Evolutionary conservation across 2,329 filamentous ascomycete species (phyloP), one percentile per base, ranked within the genome.

Genomic region (Claviceps citrina): DNA sequence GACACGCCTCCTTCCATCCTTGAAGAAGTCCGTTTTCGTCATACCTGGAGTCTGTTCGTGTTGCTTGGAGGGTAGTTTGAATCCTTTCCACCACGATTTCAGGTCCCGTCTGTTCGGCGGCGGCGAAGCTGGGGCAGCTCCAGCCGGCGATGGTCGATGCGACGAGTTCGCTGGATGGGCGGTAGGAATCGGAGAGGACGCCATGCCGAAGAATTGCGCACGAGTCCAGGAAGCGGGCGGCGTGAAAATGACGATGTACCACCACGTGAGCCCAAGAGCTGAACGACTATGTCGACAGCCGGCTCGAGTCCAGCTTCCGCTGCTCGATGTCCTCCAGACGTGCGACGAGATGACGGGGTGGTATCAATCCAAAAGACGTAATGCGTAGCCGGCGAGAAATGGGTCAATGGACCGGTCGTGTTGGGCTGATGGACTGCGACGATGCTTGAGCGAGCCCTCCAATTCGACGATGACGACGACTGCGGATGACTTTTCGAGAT

Each of bases 51-150:
- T 51, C 10, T 44, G 38, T 48, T 77, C 73, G 41, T 73, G 68
- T 43, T 69, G 67, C 52, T 68, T 75, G 28, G 67, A 62, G 34
- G 71, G 67, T 40, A 82, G 73, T 64, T 91, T 91, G 65, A 98
- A 96, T 53, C 80, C 78, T 63, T 86, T 94, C 91, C 91, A 96
- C 91, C 91, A 98, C 44, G 84, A 93, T 51, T 86, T 82, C 51
- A 96, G 68, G 58, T 94, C 86, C 58, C 84, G 78, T 65, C 82
- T 93, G 49, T 78, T 84, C 24, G 84, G 84, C 41, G 84, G 84
- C 41, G 83, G 84, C 31, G 84, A 85, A 57, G 70, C 56, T 57
- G 69, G 53, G 61, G 63, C 60, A 56, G 59, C 52, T 39, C 51
- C 48, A 16, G 51, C 48, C 35, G 50, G 45, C 18, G 50, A 42